Evolutionary conservation across 164 flowering plant species (phyloP), one percentile per base, ranked within the genome.

Genomic region (Protea cynaroides): DNA sequence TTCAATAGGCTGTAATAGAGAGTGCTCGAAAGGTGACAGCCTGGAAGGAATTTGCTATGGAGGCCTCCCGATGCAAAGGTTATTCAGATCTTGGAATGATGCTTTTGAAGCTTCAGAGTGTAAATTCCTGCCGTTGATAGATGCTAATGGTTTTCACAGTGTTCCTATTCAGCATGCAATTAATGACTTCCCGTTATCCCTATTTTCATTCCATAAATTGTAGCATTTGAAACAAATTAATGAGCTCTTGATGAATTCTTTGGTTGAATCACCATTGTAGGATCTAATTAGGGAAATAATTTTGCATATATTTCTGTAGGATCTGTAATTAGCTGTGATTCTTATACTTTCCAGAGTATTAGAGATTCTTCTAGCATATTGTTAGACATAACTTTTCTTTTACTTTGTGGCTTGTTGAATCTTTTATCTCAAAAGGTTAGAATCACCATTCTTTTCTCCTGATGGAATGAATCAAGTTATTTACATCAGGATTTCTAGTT

Each of bases 21-120:
- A 74, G 71, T 69, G 87, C 88, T 69, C 92, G 87, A 18, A 72
- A 82, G 72, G 88, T 83, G 66, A 64, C 61, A 49, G 81, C 77
- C 29, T 87, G 91, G 99, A 95, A 88, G 81, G 92, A 88, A 61
- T 91, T 89, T 82, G 96, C 99, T 40, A 67, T 72, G 83, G 94
- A 92, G 75, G 96, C 86, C 73, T 88, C 89, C 22, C 78, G 70
- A 14, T 86, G 99, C 75, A 78, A 78, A 71, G 77, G 75, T 62
- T 95, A 89, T 77, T 71, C 82, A 62, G 97, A 88, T 74, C 88
- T 92, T 71, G 97, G 96, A 72, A 83, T 77, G 78, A 84, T 88
- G 90, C 90, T 95, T 63, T 23, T 83, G 72, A 86, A 86, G 83
- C 89, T 95, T 71, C 90, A 87, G 24, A 81, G 66, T 74, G 99